Conservation (phyloP, 306 rosid species). For the Cucumis hystrix region DNA sequence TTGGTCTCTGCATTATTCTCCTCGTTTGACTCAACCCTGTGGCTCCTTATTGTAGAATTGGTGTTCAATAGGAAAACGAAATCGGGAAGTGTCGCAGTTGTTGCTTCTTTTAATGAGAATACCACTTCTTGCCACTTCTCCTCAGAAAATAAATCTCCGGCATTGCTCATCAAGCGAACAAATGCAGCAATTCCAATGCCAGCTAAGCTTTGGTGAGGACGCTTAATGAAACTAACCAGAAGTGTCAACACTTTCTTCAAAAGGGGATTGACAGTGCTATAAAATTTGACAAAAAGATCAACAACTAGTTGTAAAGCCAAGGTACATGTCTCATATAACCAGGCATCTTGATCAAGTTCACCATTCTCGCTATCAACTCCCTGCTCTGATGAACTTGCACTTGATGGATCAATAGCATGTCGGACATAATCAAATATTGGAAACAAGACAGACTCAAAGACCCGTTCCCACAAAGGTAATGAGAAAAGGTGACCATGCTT, state of each 20-base stretch:
- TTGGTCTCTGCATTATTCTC: conserved; percentile 37
- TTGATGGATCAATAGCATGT: conserved; percentile 94
- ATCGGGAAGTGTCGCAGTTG: conserved; percentile 76
- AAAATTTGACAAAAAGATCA: conserved; percentile 92
- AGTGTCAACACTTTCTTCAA: conserved; percentile 79
- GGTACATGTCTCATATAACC: conserved; percentile 99
- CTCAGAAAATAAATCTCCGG: conserved; percentile 81
- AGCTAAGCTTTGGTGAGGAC: conserved; percentile 97
- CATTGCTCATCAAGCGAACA: conserved; percentile 93
- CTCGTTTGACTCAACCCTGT: conserved; percentile 23
- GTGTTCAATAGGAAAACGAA: conserved; percentile 49
- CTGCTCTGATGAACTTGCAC: conserved; percentile 36
- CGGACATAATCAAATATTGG: conserved; percentile 95
- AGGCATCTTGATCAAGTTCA: conserved; percentile 87
- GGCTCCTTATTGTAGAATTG: conserved; percentile 21
- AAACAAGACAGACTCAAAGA: conserved; percentile 88
- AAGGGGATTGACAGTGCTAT: conserved; percentile 80
- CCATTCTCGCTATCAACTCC: conserved; percentile 35
- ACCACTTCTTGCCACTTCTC: conserved; percentile 97
- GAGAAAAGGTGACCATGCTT: conserved; percentile 97
- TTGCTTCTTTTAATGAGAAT: conserved; percentile 72
- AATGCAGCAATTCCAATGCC: conserved; percentile 98
- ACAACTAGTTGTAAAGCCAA: conserved; percentile 93
- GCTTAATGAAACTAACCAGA: conserved; percentile 81
- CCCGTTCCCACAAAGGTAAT: conserved; percentile 80